phyloP scores from a whole-genome alignment of 805 yeast species.

The Hanseniaspora clermontiae region DNA sequence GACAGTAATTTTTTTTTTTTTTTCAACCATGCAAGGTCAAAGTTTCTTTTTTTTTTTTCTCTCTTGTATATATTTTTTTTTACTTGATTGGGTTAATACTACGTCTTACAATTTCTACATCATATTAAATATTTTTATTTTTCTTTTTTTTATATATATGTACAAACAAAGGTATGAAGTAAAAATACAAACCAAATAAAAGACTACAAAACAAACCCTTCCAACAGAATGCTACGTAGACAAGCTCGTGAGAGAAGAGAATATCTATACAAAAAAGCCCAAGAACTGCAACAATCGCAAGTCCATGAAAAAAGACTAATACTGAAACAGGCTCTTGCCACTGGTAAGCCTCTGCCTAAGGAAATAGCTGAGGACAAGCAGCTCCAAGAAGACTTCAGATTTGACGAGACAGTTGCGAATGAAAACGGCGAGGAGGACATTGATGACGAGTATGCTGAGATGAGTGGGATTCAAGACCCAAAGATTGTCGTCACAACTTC shows the following conservation, averaged over 20 bases:
- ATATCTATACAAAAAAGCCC: slow-evolving; percentile 76
- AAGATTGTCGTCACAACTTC: slow-evolving; percentile 86
- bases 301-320: slow-evolving; percentile 76
- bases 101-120: no score
- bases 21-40: background rate
- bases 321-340: slow-evolving; percentile 74
- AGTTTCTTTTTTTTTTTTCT: background rate
- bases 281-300: slow-evolving; percentile 79
- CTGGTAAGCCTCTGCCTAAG: slow-evolving; percentile 80
- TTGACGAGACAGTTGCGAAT: slow-evolving; percentile 60
- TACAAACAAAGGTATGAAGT: background rate
- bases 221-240: slow-evolving; percentile 51
- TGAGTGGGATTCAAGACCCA: slow-evolving; percentile 84
- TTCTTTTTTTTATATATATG: background rate
- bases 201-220: background rate
- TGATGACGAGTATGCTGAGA: slow-evolving; percentile 84
- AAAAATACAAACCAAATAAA: background rate
- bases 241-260: slow-evolving; percentile 96
- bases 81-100: no score
- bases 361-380: slow-evolving; percentile 80
- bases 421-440: slow-evolving; percentile 34
- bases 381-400: slow-evolving; percentile 68
- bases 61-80: background rate
- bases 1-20: background rate
- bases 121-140: background rate